Evolutionary conservation across 352 stramenopile species (phyloP).

Genomic region (Elongisporangium prolatum): DNA sequence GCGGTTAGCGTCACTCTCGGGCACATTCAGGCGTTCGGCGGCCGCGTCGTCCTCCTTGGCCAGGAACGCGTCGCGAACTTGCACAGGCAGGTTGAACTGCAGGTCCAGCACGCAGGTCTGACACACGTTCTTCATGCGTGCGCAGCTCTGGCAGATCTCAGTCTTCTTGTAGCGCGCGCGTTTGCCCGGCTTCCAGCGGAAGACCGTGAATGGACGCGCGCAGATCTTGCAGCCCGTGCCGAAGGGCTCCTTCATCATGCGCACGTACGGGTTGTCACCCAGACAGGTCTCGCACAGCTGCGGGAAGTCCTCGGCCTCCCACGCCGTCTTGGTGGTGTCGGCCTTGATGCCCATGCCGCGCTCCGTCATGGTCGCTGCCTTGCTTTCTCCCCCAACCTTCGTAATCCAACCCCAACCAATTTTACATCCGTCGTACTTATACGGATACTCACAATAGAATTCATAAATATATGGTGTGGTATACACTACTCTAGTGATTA

Average conservation of each 20-base stretch:
- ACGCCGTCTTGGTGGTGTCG: constrained; percentile 79
- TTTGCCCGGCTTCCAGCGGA: constrained; percentile 97
- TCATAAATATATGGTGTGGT: background rate
- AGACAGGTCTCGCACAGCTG: constrained; percentile 98
- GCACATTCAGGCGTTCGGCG: constrained; percentile 63
- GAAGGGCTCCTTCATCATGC: constrained; percentile 97
- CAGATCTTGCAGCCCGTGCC: constrained; percentile 99
- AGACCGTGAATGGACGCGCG: constrained; percentile 96
- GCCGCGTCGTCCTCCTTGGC: constrained; percentile 31
- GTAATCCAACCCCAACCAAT: background rate
- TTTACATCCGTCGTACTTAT: background rate
- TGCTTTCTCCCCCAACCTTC: background rate
- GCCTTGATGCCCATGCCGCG: constrained; percentile 87
- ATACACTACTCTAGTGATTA: background rate
- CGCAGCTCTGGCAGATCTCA: constrained; percentile 96
- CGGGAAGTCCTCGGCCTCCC: constrained; percentile 96
- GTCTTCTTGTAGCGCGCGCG: constrained; percentile 98
- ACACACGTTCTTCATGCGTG: constrained; percentile 99
- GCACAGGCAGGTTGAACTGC: constrained; percentile 95
- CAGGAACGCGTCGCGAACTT: constrained; percentile 91
- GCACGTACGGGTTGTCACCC: constrained; percentile 98
- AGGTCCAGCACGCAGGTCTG: constrained; percentile 99
- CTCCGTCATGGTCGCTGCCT: constrained; percentile 51
- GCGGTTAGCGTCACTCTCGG: constrained; percentile 93
- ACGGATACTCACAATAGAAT: background rate